These are phyloP conservation scores for Lepraria neglecta DNA, from an alignment of 495 filamentous ascomycete species.

Conservation along the genomic window DNA sequence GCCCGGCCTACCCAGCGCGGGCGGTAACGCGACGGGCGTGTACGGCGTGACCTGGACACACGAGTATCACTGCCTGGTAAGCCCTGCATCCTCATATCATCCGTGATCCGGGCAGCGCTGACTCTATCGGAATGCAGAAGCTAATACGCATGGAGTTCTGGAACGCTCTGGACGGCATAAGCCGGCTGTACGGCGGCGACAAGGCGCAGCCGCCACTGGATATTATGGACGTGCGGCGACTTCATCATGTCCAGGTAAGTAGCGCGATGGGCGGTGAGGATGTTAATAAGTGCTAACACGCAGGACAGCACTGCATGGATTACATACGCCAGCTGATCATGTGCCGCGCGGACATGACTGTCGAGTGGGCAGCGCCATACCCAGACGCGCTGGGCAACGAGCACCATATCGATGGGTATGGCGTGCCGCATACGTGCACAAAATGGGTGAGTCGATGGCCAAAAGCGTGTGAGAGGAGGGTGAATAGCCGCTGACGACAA, in stretches of 20 bases:
- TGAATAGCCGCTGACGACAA: not conserved
- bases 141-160: too few species aligned
- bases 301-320: conserved; percentile 11
- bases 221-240: too few species aligned
- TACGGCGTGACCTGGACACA: conserved; percentile 7
- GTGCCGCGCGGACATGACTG: not conserved
- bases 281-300: too few species aligned
- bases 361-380: too few species aligned
- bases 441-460: conserved; percentile 2
- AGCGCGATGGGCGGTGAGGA: too few species aligned
- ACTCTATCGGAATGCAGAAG: too few species aligned
- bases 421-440: conserved; percentile 2
- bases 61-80: conserved; percentile 7
- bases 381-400: not conserved
- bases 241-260: too few species aligned
- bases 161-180: not conserved
- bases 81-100: too few species aligned
- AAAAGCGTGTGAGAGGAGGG: not conserved
- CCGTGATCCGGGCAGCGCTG: too few species aligned
- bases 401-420: conserved; percentile 6
- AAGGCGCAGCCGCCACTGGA: too few species aligned
- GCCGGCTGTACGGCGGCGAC: not conserved
- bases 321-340: conserved; percentile 4
- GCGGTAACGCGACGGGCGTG: not conserved
- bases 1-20: conserved; percentile 4